A percentile compares a stretch with the other conserved stretches of the same genome.
Conservation (phyloP, 495 filamentous ascomycete genomes). For the Neurospora sp. region DNA sequence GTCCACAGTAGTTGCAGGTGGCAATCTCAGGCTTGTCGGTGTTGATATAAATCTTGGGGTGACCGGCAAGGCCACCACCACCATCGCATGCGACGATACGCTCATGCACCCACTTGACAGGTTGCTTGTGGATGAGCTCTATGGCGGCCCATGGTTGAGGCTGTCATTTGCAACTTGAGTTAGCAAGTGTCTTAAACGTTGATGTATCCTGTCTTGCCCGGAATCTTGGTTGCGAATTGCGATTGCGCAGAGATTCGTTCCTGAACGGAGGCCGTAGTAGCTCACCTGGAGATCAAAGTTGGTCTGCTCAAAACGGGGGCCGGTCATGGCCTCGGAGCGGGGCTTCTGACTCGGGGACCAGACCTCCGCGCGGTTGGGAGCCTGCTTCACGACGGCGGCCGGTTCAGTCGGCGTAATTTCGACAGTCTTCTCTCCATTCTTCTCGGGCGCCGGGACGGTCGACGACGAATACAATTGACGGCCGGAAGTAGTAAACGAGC, state of each 20-base stretch:
- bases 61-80: constrained; percentile 83
- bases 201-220: not conserved
- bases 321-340: constrained; percentile 71
- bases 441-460: constrained; percentile 29
- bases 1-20: constrained; percentile 85
- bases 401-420: constrained; percentile 3
- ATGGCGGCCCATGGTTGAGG: constrained; percentile 83
- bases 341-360: constrained; percentile 83
- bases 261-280: constrained; percentile 13
- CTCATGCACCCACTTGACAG: constrained; percentile 82
- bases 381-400: constrained; percentile 61
- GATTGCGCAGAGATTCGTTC: not conserved
- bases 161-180: constrained; percentile 32
- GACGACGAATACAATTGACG: constrained; percentile 25
- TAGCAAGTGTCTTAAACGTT: not conserved
- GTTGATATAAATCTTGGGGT: constrained; percentile 94
- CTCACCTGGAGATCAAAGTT: constrained; percentile 81
- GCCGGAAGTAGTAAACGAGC: constrained; percentile 27
- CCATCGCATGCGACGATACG: constrained; percentile 80
- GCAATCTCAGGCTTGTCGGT: constrained; percentile 91
- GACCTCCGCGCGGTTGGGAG: constrained; percentile 69
- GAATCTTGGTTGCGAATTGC: not conserved
- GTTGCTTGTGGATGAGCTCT: constrained; percentile 90
- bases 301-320: constrained; percentile 94
- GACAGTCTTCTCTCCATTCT: constrained; percentile 10